These are phyloP conservation scores for Cavenderia fasciculata DNA, from an alignment of 78 protist genomes.

Conservation along the genomic window DNA sequence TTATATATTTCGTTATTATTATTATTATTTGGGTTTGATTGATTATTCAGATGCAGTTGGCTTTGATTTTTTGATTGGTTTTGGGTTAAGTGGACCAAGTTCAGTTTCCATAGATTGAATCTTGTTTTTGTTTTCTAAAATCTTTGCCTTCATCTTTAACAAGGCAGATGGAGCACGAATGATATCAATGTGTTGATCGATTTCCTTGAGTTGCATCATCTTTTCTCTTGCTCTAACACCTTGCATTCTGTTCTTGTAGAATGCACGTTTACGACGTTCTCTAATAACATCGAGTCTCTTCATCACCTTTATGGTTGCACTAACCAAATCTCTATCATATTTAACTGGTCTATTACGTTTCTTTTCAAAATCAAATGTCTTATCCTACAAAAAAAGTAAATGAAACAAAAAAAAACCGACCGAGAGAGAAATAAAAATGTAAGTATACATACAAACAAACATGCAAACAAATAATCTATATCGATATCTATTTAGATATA, in stretches of 20 bases:
- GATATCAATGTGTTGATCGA: slow-evolving; percentile 2
- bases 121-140: slow-evolving; percentile 16
- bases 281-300: slow-evolving; percentile 47
- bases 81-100: no score
- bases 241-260: slow-evolving; percentile 36
- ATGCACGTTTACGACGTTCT: slow-evolving; percentile 9
- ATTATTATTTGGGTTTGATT: no score
- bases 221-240: slow-evolving; percentile 30
- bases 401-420: background rate
- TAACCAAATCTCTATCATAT: slow-evolving; percentile 94
- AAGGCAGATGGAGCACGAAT: slow-evolving; percentile 65
- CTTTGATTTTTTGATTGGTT: no score
- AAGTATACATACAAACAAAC: background rate
- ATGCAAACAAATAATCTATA: background rate
- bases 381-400: slow-evolving; percentile 81
- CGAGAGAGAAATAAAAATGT: background rate
- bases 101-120: no score
- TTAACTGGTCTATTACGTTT: slow-evolving; percentile 94
- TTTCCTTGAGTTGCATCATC: slow-evolving; percentile 8
- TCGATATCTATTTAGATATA: no score
- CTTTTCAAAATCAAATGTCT: slow-evolving; percentile 96
- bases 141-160: slow-evolving; percentile 9
- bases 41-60: no score
- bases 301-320: slow-evolving; percentile 54
- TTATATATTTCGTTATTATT: no score